A percentile compares a stretch with the other conserved stretches of the same genome.
phyloP scores from a whole-genome alignment of 257 asterid species.

The Lycium barbarum region DNA sequence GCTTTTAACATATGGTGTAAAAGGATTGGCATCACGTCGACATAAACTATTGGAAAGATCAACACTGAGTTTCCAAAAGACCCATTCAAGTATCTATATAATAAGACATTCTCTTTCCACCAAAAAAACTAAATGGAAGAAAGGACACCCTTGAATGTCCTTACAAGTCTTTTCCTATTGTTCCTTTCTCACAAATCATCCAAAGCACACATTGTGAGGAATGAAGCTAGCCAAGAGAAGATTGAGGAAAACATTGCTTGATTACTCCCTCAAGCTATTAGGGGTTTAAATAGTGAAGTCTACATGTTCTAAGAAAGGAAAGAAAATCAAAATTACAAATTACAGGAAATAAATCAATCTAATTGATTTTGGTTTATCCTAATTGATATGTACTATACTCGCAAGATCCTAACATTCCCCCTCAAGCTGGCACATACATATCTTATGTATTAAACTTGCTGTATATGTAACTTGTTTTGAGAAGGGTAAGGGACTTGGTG shows the following conservation, averaged over 20 bases:
- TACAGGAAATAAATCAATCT: too few species aligned
- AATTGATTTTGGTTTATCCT: too few species aligned
- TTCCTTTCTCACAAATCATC: neutral
- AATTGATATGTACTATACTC: too few species aligned
- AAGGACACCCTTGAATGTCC: conserved; percentile 5
- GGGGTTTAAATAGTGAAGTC: too few species aligned
- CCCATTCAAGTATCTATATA: conserved; percentile 16
- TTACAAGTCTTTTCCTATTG: neutral
- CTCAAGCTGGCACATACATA: too few species aligned
- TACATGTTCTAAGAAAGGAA: too few species aligned
- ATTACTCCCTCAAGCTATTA: conserved; percentile 16
- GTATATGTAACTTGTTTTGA: neutral
- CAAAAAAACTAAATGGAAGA: neutral
- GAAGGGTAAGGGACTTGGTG: too few species aligned
- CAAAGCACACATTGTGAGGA: too few species aligned
- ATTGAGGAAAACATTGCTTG: conserved; percentile 7
- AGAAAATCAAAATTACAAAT: too few species aligned
- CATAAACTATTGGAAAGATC: neutral
- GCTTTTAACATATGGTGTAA: neutral
- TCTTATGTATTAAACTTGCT: too few species aligned
- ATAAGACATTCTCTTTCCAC: neutral
- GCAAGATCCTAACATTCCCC: too few species aligned
- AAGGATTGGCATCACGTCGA: neutral
- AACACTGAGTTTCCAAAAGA: neutral
- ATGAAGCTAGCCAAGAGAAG: too few species aligned